phyloP scores from a whole-genome alignment of 1,284 basidiomycete genomes.

The Lentinula novae-zelandiae region DNA sequence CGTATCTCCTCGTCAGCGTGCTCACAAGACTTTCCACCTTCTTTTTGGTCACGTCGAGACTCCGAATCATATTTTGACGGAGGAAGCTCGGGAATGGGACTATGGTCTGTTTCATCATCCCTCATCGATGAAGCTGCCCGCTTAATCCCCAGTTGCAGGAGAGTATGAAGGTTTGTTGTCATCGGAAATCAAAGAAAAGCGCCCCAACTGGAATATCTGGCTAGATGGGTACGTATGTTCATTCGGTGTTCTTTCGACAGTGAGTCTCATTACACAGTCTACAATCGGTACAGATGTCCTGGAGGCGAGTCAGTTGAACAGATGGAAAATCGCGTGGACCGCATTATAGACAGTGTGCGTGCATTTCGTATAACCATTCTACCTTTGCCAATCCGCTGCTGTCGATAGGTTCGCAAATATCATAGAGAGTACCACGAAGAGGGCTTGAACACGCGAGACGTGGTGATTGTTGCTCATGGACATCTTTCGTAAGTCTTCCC shows the following conservation, averaged over 20 bases:
- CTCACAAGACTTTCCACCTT: constrained; percentile 82
- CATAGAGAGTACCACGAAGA: constrained; percentile 72
- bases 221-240: constrained; percentile 55
- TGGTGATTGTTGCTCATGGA: constrained; percentile 75
- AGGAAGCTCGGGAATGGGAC: constrained; percentile 81
- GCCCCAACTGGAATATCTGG: constrained; percentile 80
- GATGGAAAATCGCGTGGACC: constrained; percentile 78
- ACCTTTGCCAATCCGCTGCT: not conserved
- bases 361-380: not conserved
- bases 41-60: constrained; percentile 58
- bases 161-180: constrained; percentile 82
- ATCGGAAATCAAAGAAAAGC: constrained; percentile 66
- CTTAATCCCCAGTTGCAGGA: constrained; percentile 31
- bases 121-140: not conserved
- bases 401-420: constrained; percentile 63
- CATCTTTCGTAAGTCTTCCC: constrained; percentile 50
- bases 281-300: constrained; percentile 57
- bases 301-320: constrained; percentile 81
- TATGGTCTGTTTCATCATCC: constrained; percentile 46
- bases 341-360: constrained; percentile 63
- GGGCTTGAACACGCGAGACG: constrained; percentile 61
- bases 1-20: constrained; percentile 82
- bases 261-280: constrained; percentile 1
- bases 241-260: not conserved
- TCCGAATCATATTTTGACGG: constrained; percentile 58